A percentile compares a stretch with the other conserved stretches of the same genome.
These are phyloP conservation scores for Actinidia arguta DNA, from an alignment of 179 eudicot genomes.

Conservation along the genomic window DNA sequence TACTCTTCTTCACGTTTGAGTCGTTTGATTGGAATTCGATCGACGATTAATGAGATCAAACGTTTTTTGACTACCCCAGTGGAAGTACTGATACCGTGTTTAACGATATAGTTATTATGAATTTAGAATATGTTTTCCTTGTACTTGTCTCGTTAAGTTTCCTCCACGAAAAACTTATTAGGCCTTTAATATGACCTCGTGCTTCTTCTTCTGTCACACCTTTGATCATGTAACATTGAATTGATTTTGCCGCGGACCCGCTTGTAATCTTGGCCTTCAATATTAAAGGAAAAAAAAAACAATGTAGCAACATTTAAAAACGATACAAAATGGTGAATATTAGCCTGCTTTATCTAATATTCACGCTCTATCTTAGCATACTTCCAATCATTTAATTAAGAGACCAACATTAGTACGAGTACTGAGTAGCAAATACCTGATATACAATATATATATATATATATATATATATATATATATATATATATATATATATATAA, in stretches of 20 bases:
- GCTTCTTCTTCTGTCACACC: slow-evolving; percentile 39
- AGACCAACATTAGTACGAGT: no score
- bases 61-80: slow-evolving; percentile 3
- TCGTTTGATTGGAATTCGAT: not conserved
- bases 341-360: not conserved
- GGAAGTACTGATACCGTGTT: slow-evolving; percentile 33
- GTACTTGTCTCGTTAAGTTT: slow-evolving; percentile 27
- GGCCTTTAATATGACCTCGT: slow-evolving; percentile 26
- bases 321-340: not conserved
- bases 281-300: not conserved
- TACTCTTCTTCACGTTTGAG: not conserved
- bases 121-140: not conserved
- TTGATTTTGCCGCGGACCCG: slow-evolving; percentile 43
- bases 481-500: no score
- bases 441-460: no score
- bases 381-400: no score
- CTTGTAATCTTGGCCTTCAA: slow-evolving; percentile 42
- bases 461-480: no score
- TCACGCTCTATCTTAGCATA: no score
- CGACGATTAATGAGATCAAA: slow-evolving; percentile 15
- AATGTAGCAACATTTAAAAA: not conserved
- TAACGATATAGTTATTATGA: slow-evolving; percentile 15
- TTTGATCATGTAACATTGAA: slow-evolving; percentile 38
- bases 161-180: slow-evolving; percentile 32
- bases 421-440: no score